phyloP scores from a whole-genome alignment of 192 early-diverging fungal genomes.

The Physocladia obscura region DNA sequence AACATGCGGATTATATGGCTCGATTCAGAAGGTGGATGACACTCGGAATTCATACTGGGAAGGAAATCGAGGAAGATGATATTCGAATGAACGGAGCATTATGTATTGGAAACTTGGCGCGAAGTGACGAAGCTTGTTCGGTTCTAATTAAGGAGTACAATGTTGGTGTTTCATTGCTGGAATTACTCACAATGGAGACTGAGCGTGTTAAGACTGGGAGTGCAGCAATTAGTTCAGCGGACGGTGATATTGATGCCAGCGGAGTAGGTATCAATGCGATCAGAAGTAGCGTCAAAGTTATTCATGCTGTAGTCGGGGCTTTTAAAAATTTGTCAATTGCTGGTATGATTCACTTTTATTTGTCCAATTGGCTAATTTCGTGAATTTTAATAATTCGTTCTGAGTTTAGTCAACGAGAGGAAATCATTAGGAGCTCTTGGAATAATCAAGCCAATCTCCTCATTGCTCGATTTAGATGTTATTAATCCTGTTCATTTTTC shows the following conservation, averaged over 20 bases:
- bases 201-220: slow-evolving; percentile 25
- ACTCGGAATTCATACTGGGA: slow-evolving; percentile 16
- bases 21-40: slow-evolving; percentile 51
- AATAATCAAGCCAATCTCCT: slow-evolving; percentile 32
- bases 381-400: slow-evolving; percentile 10
- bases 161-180: slow-evolving; percentile 35
- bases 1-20: slow-evolving; percentile 32
- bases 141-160: slow-evolving; percentile 34
- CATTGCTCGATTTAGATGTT: slow-evolving; percentile 41
- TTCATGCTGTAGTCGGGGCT: slow-evolving; percentile 55
- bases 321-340: slow-evolving; percentile 56
- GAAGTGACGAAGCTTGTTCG: slow-evolving; percentile 49
- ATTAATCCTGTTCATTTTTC: slow-evolving; percentile 46
- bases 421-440: slow-evolving; percentile 39
- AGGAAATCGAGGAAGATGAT: slow-evolving; percentile 45
- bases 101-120: slow-evolving; percentile 53
- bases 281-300: slow-evolving; percentile 46
- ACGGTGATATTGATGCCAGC: neutral
- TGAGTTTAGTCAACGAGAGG: slow-evolving; percentile 33
- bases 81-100: slow-evolving; percentile 56
- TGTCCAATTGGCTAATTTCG: neutral
- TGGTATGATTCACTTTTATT: slow-evolving; percentile 18
- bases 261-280: slow-evolving; percentile 34
- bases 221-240: neutral
- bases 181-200: slow-evolving; percentile 38